A percentile compares a stretch with the other conserved stretches of the same genome.
Evolutionary conservation across 208 protist genomes (phyloP).

Genomic region (Strigomonas culicis): DNA sequence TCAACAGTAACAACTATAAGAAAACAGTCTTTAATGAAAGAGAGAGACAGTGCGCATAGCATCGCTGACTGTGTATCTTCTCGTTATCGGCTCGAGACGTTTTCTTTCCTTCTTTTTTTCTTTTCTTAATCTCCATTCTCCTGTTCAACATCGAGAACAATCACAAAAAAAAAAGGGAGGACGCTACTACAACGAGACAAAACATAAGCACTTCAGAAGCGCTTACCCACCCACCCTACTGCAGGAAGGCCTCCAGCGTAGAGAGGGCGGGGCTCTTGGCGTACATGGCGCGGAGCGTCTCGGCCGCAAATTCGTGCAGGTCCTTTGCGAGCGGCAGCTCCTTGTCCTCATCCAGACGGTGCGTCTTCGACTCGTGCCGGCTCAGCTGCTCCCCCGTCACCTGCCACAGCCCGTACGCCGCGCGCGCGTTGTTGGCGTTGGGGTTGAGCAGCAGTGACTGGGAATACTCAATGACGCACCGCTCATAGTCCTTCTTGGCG

Average conservation of each 20-base stretch:
- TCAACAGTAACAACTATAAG: no score
- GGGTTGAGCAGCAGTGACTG: conserved; percentile 77
- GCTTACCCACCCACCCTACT: conserved; percentile 25
- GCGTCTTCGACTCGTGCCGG: conserved; percentile 27
- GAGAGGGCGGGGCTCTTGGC: conserved; percentile 58
- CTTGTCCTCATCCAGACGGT: conserved; percentile 32
- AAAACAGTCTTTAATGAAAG: no score
- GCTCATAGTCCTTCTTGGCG: conserved; percentile 50
- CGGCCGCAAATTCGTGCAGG: conserved; percentile 48
- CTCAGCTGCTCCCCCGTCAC: conserved; percentile 48
- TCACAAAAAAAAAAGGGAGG: no score
- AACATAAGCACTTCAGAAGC: no score
- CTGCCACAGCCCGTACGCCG: conserved; percentile 72
- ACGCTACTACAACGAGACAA: no score
- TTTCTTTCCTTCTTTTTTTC: conserved; percentile 4
- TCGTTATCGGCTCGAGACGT: not conserved
- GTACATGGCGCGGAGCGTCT: conserved; percentile 76
- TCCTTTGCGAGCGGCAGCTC: conserved; percentile 40
- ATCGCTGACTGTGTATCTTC: no score
- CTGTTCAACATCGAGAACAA: no score
- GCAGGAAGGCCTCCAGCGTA: conserved; percentile 56
- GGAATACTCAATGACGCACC: conserved; percentile 55
- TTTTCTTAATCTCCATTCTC: conserved; percentile 8
- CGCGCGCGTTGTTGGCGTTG: conserved; percentile 68
- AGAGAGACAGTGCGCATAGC: no score